phyloP scores from a whole-genome alignment of 805 yeast genomes.

The Lipomyces yamanashiensis region DNA sequence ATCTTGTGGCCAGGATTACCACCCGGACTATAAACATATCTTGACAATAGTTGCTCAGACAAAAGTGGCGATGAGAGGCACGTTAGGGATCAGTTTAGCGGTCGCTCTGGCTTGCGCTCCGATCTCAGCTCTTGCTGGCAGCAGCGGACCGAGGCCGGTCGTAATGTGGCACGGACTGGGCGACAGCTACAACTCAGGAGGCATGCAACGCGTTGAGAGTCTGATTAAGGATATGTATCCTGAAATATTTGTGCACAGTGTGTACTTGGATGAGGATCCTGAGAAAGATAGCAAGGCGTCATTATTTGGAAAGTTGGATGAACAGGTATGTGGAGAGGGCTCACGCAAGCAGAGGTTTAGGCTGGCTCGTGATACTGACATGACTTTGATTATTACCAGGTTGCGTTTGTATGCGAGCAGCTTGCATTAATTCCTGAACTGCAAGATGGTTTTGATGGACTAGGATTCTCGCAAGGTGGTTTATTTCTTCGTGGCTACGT shows the following conservation, averaged over 20 bases:
- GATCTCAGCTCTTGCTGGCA: conserved; percentile 5
- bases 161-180: conserved; percentile 89
- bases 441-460: conserved; percentile 63
- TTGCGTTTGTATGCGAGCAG: conserved; percentile 61
- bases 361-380: background rate
- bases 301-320: conserved; percentile 62
- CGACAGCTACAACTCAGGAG: conserved; percentile 67
- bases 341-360: background rate
- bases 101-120: background rate
- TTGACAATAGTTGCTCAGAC: no score
- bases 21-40: no score
- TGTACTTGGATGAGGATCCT: conserved; percentile 56
- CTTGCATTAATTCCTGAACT: conserved; percentile 54
- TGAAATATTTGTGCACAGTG: conserved; percentile 56
- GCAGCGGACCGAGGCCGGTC: conserved; percentile 50
- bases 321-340: conserved; percentile 45
- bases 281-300: conserved; percentile 59
- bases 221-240: conserved; percentile 55
- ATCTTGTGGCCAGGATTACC: no score
- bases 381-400: conserved; percentile 13
- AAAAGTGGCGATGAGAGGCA: background rate
- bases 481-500: conserved; percentile 70
- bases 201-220: conserved; percentile 56
- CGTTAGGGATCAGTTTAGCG: background rate
- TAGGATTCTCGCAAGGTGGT: conserved; percentile 87